Conservation (phyloP, 345 rosid genomes). For the Brassica cretica region DNA sequence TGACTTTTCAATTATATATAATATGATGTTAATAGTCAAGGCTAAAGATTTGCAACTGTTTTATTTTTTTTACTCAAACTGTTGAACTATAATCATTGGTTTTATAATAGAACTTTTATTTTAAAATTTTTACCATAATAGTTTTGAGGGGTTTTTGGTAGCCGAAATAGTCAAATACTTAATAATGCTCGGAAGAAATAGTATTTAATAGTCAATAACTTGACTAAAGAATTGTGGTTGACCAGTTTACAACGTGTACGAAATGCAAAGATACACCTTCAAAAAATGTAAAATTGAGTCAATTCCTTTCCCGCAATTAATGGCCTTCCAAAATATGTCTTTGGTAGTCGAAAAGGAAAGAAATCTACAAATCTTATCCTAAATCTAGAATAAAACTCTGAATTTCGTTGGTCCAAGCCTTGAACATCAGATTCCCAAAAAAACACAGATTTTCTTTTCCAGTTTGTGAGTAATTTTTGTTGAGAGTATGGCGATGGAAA, state of each 20-base stretch:
- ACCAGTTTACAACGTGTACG: neutral
- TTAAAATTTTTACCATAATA: too few species aligned
- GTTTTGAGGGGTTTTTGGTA: too few species aligned
- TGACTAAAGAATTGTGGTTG: neutral
- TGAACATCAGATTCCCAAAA: neutral
- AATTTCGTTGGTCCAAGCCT: neutral
- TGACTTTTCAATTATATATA: too few species aligned
- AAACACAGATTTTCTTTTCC: neutral
- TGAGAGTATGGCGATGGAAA: too few species aligned
- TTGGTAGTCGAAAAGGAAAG: neutral
- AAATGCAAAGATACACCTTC: neutral
- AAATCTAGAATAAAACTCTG: neutral
- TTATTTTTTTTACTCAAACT: too few species aligned
- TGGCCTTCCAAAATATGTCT: neutral
- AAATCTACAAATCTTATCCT: neutral
- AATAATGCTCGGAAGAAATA: too few species aligned
- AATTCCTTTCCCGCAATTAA: neutral
- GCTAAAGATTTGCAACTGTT: too few species aligned
- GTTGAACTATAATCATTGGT: too few species aligned
- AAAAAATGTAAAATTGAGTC: neutral
- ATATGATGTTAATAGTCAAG: too few species aligned
- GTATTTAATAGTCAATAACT: neutral
- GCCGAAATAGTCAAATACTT: too few species aligned
- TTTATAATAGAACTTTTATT: too few species aligned
- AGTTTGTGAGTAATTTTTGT: neutral